These are phyloP conservation scores for Endoconidiophora laricicola DNA, from an alignment of 2,329 filamentous ascomycete genomes.

Conservation along the genomic window DNA sequence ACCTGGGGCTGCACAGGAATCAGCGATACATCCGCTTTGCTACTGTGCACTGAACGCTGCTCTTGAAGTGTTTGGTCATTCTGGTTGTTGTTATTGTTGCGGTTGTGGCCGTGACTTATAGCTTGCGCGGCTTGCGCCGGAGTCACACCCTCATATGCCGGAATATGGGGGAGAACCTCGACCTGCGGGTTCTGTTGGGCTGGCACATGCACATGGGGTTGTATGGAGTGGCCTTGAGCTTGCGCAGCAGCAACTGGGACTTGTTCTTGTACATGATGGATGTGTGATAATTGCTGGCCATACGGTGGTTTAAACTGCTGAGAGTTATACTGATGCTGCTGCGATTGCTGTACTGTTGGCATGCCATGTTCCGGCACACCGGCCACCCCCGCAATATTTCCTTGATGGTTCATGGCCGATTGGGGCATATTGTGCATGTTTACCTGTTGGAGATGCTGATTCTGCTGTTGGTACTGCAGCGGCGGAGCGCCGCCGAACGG, in stretches of 20 bases:
- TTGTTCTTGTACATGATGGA: background rate
- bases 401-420: background rate
- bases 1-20: constrained; percentile 3
- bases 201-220: background rate
- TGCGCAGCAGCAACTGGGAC: background rate
- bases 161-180: background rate
- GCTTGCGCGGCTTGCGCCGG: background rate
- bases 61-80: background rate
- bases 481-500: constrained; percentile 10
- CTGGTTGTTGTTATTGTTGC: constrained; percentile 2
- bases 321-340: background rate
- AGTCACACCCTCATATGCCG: background rate
- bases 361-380: constrained; percentile 1
- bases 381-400: background rate
- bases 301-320: background rate
- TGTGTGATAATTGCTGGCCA: background rate
- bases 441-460: constrained; percentile 5
- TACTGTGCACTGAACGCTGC: background rate
- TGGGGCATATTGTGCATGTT: constrained; percentile 3
- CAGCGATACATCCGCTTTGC: constrained; percentile 1
- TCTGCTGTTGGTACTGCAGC: constrained; percentile 1
- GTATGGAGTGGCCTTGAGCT: background rate
- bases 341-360: constrained; percentile 1
- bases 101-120: too few species aligned
- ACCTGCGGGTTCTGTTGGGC: background rate